Percentiles rank a stretch among this genome's conserved stretches.
phyloP scores from a whole-genome alignment of 768 basidiomycete species.

The Cyclocybe cylindracea region DNA sequence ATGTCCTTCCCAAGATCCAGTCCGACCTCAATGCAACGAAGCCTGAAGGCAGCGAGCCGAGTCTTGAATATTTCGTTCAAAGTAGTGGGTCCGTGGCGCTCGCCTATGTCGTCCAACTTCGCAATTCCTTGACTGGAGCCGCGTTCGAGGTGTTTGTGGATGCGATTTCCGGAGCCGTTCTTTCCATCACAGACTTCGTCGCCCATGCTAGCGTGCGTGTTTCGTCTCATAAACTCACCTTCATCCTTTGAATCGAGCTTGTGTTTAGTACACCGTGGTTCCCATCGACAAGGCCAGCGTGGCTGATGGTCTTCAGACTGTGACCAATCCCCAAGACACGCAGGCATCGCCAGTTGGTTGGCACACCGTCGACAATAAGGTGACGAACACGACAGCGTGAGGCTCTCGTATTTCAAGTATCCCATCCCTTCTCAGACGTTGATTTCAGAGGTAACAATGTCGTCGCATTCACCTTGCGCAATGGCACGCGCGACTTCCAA shows the following conservation, averaged over 20 bases:
- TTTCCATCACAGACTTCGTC: conserved; percentile 55
- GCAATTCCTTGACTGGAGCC: conserved; percentile 33
- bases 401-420: not conserved
- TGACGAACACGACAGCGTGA: conserved; percentile 13
- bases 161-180: conserved; percentile 52
- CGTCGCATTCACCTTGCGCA: conserved; percentile 26
- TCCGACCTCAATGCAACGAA: conserved; percentile 35
- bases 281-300: conserved; percentile 48
- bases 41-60: conserved; percentile 35
- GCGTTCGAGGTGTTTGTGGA: conserved; percentile 65
- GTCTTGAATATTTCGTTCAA: conserved; percentile 41
- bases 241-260: not conserved
- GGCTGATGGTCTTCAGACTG: conserved; percentile 45
- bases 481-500: conserved; percentile 29
- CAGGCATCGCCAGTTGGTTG: conserved; percentile 53
- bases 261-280: conserved; percentile 37
- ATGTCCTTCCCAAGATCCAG: conserved; percentile 40
- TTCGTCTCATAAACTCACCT: not conserved
- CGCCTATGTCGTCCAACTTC: conserved; percentile 38
- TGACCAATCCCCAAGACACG: conserved; percentile 51
- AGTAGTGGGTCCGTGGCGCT: conserved; percentile 38
- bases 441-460: conserved; percentile 35
- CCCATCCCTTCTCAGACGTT: not conserved
- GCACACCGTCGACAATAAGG: conserved; percentile 30
- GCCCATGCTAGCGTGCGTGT: conserved; percentile 38